These are phyloP conservation scores for Hortiboletus rubellus DNA, from an alignment of 1,284 basidiomycete species.

Conservation along the genomic window DNA sequence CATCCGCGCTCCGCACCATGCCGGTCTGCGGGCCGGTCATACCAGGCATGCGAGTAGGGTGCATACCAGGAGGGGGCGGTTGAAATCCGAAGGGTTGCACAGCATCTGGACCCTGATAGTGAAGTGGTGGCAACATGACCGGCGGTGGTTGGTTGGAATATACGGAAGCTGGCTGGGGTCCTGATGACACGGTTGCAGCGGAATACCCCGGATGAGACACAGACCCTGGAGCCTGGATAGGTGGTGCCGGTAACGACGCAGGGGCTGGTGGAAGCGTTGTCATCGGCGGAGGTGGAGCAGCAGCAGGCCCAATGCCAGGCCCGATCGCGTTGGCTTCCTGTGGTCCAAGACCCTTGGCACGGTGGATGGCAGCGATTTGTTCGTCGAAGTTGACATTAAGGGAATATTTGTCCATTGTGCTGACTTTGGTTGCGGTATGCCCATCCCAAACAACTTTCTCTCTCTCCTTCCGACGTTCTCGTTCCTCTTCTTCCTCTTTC, in stretches of 20 bases:
- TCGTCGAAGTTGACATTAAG: conserved; percentile 91
- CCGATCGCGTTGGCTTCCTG: conserved; percentile 76
- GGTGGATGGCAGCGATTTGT: conserved; percentile 92
- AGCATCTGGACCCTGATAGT: conserved; percentile 77
- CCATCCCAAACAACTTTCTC: conserved; percentile 97
- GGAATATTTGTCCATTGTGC: conserved; percentile 88
- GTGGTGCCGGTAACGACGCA: conserved; percentile 65
- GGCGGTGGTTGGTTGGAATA: conserved; percentile 59
- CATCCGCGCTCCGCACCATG: conserved; percentile 70
- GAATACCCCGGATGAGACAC: conserved; percentile 54
- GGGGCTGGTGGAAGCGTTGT: conserved; percentile 62
- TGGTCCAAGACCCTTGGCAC: conserved; percentile 83
- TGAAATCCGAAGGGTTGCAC: conserved; percentile 78
- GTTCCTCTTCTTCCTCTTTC: conserved; percentile 82
- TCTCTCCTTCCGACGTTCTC: conserved; percentile 73
- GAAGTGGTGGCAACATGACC: conserved; percentile 79
- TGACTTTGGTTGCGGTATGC: conserved; percentile 87
- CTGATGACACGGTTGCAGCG: conserved; percentile 75
- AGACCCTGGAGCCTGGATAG: conserved; percentile 43
- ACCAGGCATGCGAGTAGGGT: conserved; percentile 52
- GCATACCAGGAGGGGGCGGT: conserved; percentile 55
- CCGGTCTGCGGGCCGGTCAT: conserved; percentile 57
- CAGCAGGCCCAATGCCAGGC: conserved; percentile 79
- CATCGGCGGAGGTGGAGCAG: conserved; percentile 61
- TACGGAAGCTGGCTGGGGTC: conserved; percentile 75